A percentile compares a stretch with the other conserved stretches of the same genome.
Evolutionary conservation across 2,329 filamentous ascomycete species (phyloP).

Genomic region (Shiraia bambusicola): DNA sequence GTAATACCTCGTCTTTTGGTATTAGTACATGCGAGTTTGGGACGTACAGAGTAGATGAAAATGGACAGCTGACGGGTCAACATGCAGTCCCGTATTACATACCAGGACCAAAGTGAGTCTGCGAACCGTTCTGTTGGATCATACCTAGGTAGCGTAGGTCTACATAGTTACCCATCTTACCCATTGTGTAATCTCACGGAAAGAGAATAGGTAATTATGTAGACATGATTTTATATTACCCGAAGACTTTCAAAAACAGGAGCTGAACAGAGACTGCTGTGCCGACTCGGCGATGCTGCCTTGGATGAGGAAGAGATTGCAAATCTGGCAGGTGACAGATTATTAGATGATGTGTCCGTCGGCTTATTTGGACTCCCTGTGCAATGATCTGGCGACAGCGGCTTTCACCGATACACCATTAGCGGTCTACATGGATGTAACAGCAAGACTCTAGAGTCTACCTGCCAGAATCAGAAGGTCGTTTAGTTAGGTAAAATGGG

Average conservation of each 20-base stretch:
- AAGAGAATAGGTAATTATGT: background rate
- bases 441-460: too few species aligned
- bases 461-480: conserved; percentile 20
- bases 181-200: background rate
- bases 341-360: conserved; percentile 1
- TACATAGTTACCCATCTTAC: too few species aligned
- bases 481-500: conserved; percentile 3
- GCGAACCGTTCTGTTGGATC: conserved; percentile 12
- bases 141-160: background rate
- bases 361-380: background rate
- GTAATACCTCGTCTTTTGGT: conserved; percentile 17
- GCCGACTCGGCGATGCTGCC: background rate
- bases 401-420: conserved; percentile 3
- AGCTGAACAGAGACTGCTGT: conserved; percentile 1
- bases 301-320: conserved; percentile 4
- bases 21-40: conserved; percentile 10
- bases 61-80: conserved; percentile 34
- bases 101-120: conserved; percentile 21
- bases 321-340: conserved; percentile 7
- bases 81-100: conserved; percentile 26
- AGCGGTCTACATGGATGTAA: background rate
- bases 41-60: conserved; percentile 19
- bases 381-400: background rate
- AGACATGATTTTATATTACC: conserved; percentile 1
- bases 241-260: conserved; percentile 11